These are phyloP conservation scores for Aethionema arabicum DNA, from an alignment of 345 rosid genomes.

Conservation along the genomic window DNA sequence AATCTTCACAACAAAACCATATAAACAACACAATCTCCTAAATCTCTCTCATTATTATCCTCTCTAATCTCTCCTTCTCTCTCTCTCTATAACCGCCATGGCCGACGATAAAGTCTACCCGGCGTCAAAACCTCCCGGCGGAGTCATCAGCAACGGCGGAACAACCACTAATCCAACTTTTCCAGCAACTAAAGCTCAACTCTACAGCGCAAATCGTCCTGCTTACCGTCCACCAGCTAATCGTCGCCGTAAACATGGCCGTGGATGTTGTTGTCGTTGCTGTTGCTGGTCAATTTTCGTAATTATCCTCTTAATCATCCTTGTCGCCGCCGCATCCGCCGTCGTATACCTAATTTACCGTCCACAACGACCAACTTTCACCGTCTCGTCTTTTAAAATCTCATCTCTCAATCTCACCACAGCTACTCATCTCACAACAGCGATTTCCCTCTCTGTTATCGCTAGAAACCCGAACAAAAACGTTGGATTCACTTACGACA, in stretches of 20 bases:
- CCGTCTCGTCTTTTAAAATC: slow-evolving; percentile 59
- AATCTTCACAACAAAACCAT: slow-evolving; percentile 13
- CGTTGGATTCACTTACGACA: slow-evolving; percentile 56
- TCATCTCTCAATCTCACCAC: slow-evolving; percentile 63
- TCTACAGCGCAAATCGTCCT: slow-evolving; percentile 65
- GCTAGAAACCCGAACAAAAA: slow-evolving; percentile 83
- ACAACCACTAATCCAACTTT: slow-evolving; percentile 45
- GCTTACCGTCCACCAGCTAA: slow-evolving; percentile 69
- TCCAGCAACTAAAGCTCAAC: slow-evolving; percentile 69
- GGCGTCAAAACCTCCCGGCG: slow-evolving; percentile 49
- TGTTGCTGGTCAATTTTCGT: slow-evolving; percentile 56
- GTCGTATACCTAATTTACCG: slow-evolving; percentile 67
- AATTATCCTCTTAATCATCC: slow-evolving; percentile 46
- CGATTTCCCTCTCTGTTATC: slow-evolving; percentile 59
- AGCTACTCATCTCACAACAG: slow-evolving; percentile 44
- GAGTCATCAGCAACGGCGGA: slow-evolving; percentile 17
- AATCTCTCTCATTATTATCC: slow-evolving; percentile 5
- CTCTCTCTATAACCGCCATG: slow-evolving; percentile 41
- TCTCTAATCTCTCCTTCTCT: background rate
- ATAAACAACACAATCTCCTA: slow-evolving; percentile 5
- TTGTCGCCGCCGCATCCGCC: slow-evolving; percentile 53
- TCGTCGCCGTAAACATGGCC: slow-evolving; percentile 48
- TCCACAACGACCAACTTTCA: slow-evolving; percentile 71
- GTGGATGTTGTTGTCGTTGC: slow-evolving; percentile 57
- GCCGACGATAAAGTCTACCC: slow-evolving; percentile 64